Conservation (phyloP, 495 filamentous ascomycete species). For the Gamarada debralockiae region DNA sequence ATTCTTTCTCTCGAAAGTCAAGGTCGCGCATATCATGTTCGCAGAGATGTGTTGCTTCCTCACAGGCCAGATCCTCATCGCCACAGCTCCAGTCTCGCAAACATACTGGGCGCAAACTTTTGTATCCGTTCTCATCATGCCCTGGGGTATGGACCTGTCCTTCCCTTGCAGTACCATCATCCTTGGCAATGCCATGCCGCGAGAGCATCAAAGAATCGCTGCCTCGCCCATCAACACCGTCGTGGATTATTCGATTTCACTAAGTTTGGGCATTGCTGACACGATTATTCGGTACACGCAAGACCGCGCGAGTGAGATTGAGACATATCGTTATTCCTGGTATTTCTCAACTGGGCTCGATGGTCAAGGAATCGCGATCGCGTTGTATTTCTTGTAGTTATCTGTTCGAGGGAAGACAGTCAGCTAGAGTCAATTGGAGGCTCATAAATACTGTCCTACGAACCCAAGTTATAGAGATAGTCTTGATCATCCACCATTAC, state of each 20-base stretch:
- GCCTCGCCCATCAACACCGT: slow-evolving; percentile 57
- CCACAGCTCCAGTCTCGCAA: slow-evolving; percentile 41
- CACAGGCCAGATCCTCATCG: slow-evolving; percentile 39
- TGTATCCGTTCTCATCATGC: slow-evolving; percentile 49
- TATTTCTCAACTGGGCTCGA: no score
- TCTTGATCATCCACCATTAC: no score
- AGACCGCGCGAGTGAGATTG: no score
- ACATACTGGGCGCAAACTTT: slow-evolving; percentile 60
- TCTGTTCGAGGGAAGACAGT: no score
- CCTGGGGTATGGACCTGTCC: slow-evolving; percentile 56
- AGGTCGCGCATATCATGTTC: slow-evolving; percentile 46
- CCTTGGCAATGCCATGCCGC: slow-evolving; percentile 48
- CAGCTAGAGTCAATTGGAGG: no score
- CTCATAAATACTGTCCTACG: no score
- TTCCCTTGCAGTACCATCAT: slow-evolving; percentile 56
- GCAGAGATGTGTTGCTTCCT: slow-evolving; percentile 42
- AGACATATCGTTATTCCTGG: no score
- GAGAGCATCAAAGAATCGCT: slow-evolving; percentile 59
- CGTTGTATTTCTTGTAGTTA: no score
- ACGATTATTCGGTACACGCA: slow-evolving; percentile 33
- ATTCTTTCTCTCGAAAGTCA: slow-evolving; percentile 36
- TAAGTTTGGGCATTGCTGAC: slow-evolving; percentile 60
- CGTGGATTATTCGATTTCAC: slow-evolving; percentile 62
- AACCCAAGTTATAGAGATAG: no score
- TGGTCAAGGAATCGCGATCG: no score